phyloP scores from a whole-genome alignment of 495 filamentous ascomycete species.

The Aspergillus bertholletiae region DNA sequence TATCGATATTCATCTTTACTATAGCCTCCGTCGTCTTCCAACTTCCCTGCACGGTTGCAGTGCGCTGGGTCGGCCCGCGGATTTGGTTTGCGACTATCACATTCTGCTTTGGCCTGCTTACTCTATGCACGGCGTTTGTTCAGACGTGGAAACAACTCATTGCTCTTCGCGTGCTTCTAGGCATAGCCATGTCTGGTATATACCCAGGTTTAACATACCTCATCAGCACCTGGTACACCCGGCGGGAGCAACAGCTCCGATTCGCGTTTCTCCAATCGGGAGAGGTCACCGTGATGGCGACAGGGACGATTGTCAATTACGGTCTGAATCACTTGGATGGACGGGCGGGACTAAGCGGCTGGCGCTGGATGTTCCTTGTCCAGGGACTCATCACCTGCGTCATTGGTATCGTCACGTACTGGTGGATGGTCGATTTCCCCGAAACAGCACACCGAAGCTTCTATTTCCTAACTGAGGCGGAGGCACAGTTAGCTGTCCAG shows the following conservation, averaged over 20 bases:
- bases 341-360: slow-evolving; percentile 56
- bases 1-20: slow-evolving; percentile 79
- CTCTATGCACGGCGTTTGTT: slow-evolving; percentile 65
- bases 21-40: slow-evolving; percentile 72
- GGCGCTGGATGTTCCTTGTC: slow-evolving; percentile 77
- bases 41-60: slow-evolving; percentile 67
- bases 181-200: slow-evolving; percentile 64
- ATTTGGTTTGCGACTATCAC: slow-evolving; percentile 68
- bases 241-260: slow-evolving; percentile 68
- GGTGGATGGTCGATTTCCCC: slow-evolving; percentile 80
- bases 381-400: slow-evolving; percentile 63
- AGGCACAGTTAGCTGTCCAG: slow-evolving; percentile 52
- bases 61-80: slow-evolving; percentile 64
- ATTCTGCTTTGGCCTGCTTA: slow-evolving; percentile 66
- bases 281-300: slow-evolving; percentile 64
- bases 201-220: slow-evolving; percentile 71
- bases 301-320: slow-evolving; percentile 69
- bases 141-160: slow-evolving; percentile 73
- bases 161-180: slow-evolving; percentile 64
- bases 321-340: slow-evolving; percentile 65
- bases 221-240: slow-evolving; percentile 70
- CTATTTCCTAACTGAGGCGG: slow-evolving; percentile 57
- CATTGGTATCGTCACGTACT: slow-evolving; percentile 65
- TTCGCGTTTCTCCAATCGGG: slow-evolving; percentile 72
- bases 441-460: slow-evolving; percentile 61